Conservation (phyloP, 805 yeast species). For the Vanderwaltozyma verrucispora region DNA sequence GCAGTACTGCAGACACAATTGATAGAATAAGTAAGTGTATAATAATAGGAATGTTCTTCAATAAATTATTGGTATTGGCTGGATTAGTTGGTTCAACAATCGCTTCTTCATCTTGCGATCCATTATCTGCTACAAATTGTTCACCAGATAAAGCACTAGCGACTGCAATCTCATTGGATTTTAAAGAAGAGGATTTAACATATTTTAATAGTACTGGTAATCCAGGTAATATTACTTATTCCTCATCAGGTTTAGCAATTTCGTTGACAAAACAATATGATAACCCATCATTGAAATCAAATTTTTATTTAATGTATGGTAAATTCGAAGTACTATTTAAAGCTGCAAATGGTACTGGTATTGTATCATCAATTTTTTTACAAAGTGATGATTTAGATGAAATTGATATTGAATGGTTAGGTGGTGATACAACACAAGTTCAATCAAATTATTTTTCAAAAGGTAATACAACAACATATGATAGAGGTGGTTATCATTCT, state of each 20-base stretch:
- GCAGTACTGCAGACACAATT: too few species aligned
- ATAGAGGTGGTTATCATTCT: conserved; percentile 64
- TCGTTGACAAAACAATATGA: conserved; percentile 54
- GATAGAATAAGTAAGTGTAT: too few species aligned
- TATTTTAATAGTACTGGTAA: conserved; percentile 34
- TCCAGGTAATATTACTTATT: conserved; percentile 35
- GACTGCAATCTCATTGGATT: conserved; percentile 41
- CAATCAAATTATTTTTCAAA: conserved; percentile 76
- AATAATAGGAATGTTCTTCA: neutral
- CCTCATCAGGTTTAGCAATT: conserved; percentile 48
- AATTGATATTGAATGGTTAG: conserved; percentile 80
- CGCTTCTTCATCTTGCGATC: conserved; percentile 32
- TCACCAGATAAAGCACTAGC: conserved; percentile 53
- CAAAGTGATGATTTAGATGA: conserved; percentile 85
- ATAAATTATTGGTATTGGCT: neutral
- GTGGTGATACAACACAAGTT: conserved; percentile 63
- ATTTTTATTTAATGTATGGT: conserved; percentile 84
- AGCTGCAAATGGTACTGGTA: conserved; percentile 70
- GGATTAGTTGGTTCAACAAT: neutral
- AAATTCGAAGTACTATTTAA: conserved; percentile 59
- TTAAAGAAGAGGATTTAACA: conserved; percentile 34
- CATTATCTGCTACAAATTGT: conserved; percentile 31
- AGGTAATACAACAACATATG: conserved; percentile 67
- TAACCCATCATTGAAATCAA: conserved; percentile 67
- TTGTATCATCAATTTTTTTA: conserved; percentile 69